Base-by-base conservation (phyloP, 352 stramenopile species). In the Phytophthora aleatoria region DNA sequence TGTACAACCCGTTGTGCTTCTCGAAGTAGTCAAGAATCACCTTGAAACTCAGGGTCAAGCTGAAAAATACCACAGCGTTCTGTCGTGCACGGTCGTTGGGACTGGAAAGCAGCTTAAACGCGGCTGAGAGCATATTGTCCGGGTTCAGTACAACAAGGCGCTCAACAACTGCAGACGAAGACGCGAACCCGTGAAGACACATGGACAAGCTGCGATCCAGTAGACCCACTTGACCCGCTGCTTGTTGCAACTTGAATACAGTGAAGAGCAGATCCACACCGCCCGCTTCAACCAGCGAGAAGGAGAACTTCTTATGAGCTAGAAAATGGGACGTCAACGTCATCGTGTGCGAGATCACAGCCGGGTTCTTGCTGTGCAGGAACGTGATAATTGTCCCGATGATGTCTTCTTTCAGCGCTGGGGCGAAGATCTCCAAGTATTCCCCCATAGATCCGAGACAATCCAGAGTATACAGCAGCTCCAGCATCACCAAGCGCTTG, bases 311-410 rank as follows among this genome's bases (percentile, higher is more conserved):
- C 57, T 91, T 92, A 67, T 96, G 87, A 5, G 80, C 85, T 12
- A 94, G 76, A 61, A 94, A 94, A 67, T 96, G 87, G 0, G 87
- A 94, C 16, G 82, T 92, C 16, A 94, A 52, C 45, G 90, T 94
- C 82, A 96, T 90, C 30, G 74, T 88, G 42, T 92, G 82, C 3
- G 83, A 92, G 41, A 92, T 67, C 35, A 96, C 78, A 1, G 79
- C 88, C 15, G 83, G 76, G 41, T 96, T 93, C 57, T 89, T 90
- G 71, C 79, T 94, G 56, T 94, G 81, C 2, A 96, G 63, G 60
- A 96, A 94, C 5, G 83, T 96, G 39, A 96, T 77, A 38, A 91
- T 87, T 5, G 81, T 92, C 42, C 79, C 81, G 16, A 94, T 75
- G 39, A 92, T 90, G 31, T 96, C 87, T 71, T 96, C 87, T 57